phyloP scores from a whole-genome alignment of 495 filamentous ascomycete species.

The Penicillium steckii region DNA sequence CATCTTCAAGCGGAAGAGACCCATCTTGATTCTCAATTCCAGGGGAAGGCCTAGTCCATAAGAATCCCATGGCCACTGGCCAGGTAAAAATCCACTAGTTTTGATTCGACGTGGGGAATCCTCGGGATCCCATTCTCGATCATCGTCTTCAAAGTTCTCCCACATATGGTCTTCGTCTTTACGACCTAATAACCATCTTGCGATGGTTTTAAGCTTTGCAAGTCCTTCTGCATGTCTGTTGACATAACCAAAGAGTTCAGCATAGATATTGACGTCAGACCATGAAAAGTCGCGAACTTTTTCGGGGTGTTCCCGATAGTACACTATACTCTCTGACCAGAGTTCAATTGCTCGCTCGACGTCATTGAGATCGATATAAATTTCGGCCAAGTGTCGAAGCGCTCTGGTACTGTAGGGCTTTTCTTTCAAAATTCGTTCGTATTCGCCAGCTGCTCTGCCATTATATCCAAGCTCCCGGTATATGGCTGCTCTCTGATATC shows the following conservation, averaged over 20 bases:
- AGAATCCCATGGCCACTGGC: slow-evolving; percentile 50
- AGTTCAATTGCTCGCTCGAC: slow-evolving; percentile 54
- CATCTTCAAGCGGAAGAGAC: slow-evolving; percentile 71
- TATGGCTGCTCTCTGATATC: slow-evolving; percentile 59
- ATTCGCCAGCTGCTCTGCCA: slow-evolving; percentile 58
- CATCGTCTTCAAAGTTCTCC: slow-evolving; percentile 74
- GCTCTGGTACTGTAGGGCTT: slow-evolving; percentile 58
- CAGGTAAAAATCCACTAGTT: slow-evolving; percentile 54
- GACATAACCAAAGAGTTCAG: slow-evolving; percentile 69
- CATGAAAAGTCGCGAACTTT: slow-evolving; percentile 63
- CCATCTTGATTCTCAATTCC: slow-evolving; percentile 84
- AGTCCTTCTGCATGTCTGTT: slow-evolving; percentile 64
- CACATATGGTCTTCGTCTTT: slow-evolving; percentile 66
- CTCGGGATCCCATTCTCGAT: slow-evolving; percentile 86
- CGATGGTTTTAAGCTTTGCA: slow-evolving; percentile 61
- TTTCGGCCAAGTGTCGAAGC: slow-evolving; percentile 63
- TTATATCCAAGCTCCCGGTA: slow-evolving; percentile 57
- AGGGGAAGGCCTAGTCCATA: slow-evolving; percentile 79
- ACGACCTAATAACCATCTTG: slow-evolving; percentile 81
- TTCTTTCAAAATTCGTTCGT: slow-evolving; percentile 59
- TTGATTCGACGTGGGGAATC: slow-evolving; percentile 64
- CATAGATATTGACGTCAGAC: slow-evolving; percentile 81
- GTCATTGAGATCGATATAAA: slow-evolving; percentile 59
- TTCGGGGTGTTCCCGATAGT: slow-evolving; percentile 48
- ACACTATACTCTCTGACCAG: slow-evolving; percentile 60